A percentile compares a stretch with the other conserved stretches of the same genome.
These are phyloP conservation scores for Venturia oleaginea DNA, from an alignment of 2,329 filamentous ascomycete genomes.

Conservation along the genomic window DNA sequence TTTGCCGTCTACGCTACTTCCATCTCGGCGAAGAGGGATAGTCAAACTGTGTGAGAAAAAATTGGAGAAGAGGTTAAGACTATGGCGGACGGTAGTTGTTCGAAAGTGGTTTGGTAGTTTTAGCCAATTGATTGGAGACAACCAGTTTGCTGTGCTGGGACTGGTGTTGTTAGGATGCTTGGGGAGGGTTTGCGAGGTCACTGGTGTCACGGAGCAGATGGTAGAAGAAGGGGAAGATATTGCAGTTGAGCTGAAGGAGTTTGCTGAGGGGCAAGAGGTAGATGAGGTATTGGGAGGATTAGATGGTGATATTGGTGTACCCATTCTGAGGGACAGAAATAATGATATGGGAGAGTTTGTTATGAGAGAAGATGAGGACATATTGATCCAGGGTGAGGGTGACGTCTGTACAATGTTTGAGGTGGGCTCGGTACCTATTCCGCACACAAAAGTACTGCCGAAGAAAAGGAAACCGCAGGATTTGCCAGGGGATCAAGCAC, in stretches of 20 bases:
- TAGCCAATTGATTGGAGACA: constrained; percentile 36
- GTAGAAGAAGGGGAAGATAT: constrained; percentile 20
- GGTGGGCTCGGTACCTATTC: background rate
- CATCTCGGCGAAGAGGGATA: background rate
- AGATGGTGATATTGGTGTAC: constrained; percentile 24
- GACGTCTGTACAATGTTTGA: no score
- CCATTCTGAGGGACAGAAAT: constrained; percentile 23
- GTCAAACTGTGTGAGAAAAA: background rate
- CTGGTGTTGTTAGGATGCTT: constrained; percentile 35
- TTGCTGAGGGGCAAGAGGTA: constrained; percentile 26
- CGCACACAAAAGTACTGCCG: background rate
- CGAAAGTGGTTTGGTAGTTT: constrained; percentile 22
- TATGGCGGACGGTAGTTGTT: background rate
- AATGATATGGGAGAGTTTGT: background rate
- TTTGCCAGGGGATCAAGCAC: background rate
- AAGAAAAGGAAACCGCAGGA: constrained; percentile 5
- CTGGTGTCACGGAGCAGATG: constrained; percentile 34
- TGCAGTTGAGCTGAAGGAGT: constrained; percentile 32
- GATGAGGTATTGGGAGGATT: constrained; percentile 15
- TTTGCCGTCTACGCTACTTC: background rate
- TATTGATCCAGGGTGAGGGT: background rate
- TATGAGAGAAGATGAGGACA: background rate
- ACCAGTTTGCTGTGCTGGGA: constrained; percentile 37
- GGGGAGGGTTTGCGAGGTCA: constrained; percentile 31
- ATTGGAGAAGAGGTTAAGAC: background rate